Evolutionary conservation across 2,329 filamentous ascomycete genomes (phyloP).

Genomic region (Trichophyton equinum): DNA sequence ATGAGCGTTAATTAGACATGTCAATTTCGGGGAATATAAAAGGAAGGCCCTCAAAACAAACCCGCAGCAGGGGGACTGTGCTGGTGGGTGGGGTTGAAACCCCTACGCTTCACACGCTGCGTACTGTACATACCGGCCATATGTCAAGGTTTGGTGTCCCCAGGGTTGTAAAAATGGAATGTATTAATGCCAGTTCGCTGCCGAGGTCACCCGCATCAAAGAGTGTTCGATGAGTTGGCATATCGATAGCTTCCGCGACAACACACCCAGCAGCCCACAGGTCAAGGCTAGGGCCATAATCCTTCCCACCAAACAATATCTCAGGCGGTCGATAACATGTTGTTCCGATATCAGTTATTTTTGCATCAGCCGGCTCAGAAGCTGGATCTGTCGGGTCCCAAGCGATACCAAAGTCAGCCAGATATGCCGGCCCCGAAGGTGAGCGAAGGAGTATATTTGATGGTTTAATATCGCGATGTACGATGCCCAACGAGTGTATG

Average conservation of each 20-base stretch:
- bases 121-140: slow-evolving; percentile 61
- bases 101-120: not conserved
- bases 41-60: not conserved
- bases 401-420: slow-evolving; percentile 86
- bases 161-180: slow-evolving; percentile 82
- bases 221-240: slow-evolving; percentile 43
- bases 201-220: slow-evolving; percentile 86
- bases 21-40: not conserved
- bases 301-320: slow-evolving; percentile 67
- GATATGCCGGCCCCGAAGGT: slow-evolving; percentile 55
- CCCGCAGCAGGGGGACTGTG: slow-evolving; percentile 3
- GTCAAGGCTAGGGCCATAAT: slow-evolving; percentile 62
- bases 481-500: slow-evolving; percentile 62
- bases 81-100: not conserved
- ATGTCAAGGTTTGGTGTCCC: slow-evolving; percentile 68
- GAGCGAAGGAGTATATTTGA: slow-evolving; percentile 69
- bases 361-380: slow-evolving; percentile 52
- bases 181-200: slow-evolving; percentile 78
- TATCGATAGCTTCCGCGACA: slow-evolving; percentile 58
- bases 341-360: slow-evolving; percentile 88
- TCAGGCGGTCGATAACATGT: slow-evolving; percentile 86
- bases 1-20: not conserved
- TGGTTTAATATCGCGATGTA: slow-evolving; percentile 90
- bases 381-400: slow-evolving; percentile 53
- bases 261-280: slow-evolving; percentile 83